phyloP scores from a whole-genome alignment of 495 filamentous ascomycete genomes.

The Aspergillus nidulans region DNA sequence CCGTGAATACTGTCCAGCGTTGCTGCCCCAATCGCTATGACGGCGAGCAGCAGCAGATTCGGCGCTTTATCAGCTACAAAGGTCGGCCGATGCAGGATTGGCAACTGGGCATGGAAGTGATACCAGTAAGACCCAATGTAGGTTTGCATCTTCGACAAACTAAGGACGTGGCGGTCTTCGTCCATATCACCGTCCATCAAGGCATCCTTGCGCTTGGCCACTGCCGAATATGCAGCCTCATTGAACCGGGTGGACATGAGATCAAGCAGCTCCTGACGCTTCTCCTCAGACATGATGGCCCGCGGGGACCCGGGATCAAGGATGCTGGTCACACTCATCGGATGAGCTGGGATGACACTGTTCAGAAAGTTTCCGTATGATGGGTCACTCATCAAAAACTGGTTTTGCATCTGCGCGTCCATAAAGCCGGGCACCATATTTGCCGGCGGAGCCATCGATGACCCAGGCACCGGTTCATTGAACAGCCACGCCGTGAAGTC shows the following conservation, averaged over 20 bases:
- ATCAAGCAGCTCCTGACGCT: slow-evolving; percentile 76
- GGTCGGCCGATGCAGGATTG: slow-evolving; percentile 90
- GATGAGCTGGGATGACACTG: slow-evolving; percentile 51
- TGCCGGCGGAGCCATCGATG: slow-evolving; percentile 26
- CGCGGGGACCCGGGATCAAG: slow-evolving; percentile 79
- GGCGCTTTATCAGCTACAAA: slow-evolving; percentile 84
- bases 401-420: slow-evolving; percentile 36
- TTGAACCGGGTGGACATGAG: slow-evolving; percentile 80
- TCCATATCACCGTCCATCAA: slow-evolving; percentile 75
- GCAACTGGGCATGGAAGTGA: slow-evolving; percentile 91
- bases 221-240: slow-evolving; percentile 70
- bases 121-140: slow-evolving; percentile 94
- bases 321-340: slow-evolving; percentile 88
- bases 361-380: slow-evolving; percentile 32
- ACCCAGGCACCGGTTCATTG: slow-evolving; percentile 50
- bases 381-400: slow-evolving; percentile 40
- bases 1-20: slow-evolving; percentile 81
- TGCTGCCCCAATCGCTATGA: slow-evolving; percentile 90
- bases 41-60: slow-evolving; percentile 80
- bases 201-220: slow-evolving; percentile 69
- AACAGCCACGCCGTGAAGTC: slow-evolving; percentile 92
- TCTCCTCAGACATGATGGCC: slow-evolving; percentile 79
- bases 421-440: slow-evolving; percentile 47
- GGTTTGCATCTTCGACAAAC: slow-evolving; percentile 88
- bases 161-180: slow-evolving; percentile 72